These are phyloP conservation scores for Mycena metata DNA, from an alignment of 768 basidiomycete species.

Conservation along the genomic window DNA sequence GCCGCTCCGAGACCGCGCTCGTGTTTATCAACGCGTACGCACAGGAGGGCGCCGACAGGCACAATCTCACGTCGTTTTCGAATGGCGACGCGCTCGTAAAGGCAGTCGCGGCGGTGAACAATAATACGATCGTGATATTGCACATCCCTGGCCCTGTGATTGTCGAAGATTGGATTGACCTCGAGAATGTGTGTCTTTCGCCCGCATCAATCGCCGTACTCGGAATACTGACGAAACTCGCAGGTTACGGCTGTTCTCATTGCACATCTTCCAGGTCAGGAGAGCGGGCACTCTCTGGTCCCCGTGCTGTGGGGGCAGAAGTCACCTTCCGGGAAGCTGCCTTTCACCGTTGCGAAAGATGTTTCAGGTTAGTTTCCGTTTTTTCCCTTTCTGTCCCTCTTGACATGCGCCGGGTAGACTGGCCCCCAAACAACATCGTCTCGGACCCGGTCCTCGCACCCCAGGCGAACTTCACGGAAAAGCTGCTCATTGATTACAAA, in stretches of 20 bases:
- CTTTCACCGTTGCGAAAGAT: constrained; percentile 27
- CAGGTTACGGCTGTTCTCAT: constrained; percentile 28
- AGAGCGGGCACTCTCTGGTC: constrained; percentile 24
- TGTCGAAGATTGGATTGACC: constrained; percentile 28
- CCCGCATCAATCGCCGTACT: neutral
- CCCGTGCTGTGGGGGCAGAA: constrained; percentile 28
- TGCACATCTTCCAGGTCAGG: constrained; percentile 28
- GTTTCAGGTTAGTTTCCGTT: constrained; percentile 11
- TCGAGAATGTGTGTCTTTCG: constrained; percentile 7
- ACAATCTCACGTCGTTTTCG: constrained; percentile 22
- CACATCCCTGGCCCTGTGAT: constrained; percentile 25
- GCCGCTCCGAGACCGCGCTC: constrained; percentile 22
- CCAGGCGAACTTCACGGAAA: constrained; percentile 28
- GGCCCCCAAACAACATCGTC: constrained; percentile 21
- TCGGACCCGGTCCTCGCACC: constrained; percentile 12
- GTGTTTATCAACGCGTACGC: constrained; percentile 28
- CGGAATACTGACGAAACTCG: neutral
- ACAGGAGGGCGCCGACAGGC: constrained; percentile 16
- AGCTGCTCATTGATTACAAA: constrained; percentile 27
- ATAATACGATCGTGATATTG: constrained; percentile 27
- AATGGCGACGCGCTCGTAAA: constrained; percentile 27
- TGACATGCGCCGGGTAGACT: constrained; percentile 9
- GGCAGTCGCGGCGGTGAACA: constrained; percentile 26
- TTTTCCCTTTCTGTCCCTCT: neutral
- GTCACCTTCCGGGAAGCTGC: constrained; percentile 27